These are phyloP conservation scores for Pyrus hybrid DNA, from an alignment of 331 rosid genomes.

Conservation along the genomic window DNA sequence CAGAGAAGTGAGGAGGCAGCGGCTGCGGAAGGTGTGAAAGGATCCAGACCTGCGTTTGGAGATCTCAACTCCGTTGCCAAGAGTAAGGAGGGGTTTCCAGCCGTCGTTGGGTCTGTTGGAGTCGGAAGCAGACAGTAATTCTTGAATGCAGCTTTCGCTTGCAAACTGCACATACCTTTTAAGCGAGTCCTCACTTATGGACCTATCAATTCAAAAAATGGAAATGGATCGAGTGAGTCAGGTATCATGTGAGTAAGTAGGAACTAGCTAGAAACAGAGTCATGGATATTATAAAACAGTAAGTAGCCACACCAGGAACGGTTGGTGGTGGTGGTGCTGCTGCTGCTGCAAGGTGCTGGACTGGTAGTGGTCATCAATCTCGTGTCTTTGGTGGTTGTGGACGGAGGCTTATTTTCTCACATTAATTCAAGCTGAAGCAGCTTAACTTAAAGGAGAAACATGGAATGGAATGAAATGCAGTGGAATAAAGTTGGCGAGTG, in stretches of 20 bases:
- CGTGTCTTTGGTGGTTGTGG: neutral
- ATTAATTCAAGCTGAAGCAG: neutral
- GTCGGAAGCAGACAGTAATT: slow-evolving; percentile 69
- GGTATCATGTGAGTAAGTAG: neutral
- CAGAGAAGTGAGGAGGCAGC: slow-evolving; percentile 65
- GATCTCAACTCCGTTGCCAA: slow-evolving; percentile 74
- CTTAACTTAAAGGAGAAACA: neutral
- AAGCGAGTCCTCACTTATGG: slow-evolving; percentile 74
- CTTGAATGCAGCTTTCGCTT: slow-evolving; percentile 81
- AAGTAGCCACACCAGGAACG: slow-evolving; percentile 53
- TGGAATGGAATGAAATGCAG: too few relatives aligned
- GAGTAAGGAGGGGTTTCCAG: slow-evolving; percentile 55
- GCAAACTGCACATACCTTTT: slow-evolving; percentile 78
- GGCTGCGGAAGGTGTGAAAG: slow-evolving; percentile 71
- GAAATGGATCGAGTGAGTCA: neutral
- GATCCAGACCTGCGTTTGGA: slow-evolving; percentile 73
- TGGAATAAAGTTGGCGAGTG: too few relatives aligned
- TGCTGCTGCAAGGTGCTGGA: slow-evolving; percentile 54
- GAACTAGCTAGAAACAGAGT: neutral
- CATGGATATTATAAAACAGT: too few relatives aligned
- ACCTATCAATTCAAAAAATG: slow-evolving; percentile 19
- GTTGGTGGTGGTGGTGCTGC: slow-evolving; percentile 34
- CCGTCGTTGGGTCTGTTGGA: slow-evolving; percentile 39
- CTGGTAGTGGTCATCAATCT: slow-evolving; percentile 32
- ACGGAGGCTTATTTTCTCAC: neutral